Evolutionary conservation across 345 rosid species (phyloP), one percentile per base, ranked within the genome.

Genomic region (Eucalyptus marginata): DNA sequence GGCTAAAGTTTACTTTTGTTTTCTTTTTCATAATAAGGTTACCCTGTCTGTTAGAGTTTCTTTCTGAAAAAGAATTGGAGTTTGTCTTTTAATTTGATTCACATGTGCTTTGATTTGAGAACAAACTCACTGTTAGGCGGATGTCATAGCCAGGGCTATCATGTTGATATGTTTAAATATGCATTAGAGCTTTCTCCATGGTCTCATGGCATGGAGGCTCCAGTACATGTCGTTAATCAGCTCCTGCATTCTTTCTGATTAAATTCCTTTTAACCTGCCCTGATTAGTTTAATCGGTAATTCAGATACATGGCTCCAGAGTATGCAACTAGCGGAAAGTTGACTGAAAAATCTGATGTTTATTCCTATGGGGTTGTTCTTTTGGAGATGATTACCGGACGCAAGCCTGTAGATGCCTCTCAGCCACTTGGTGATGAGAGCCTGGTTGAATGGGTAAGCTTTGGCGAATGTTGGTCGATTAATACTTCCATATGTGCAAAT

Each of bases 261-360:
- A 89, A 47, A 24, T 79, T 88, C 51, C 89, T 40, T n/a, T 9
- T 49, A 17, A 46, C 56, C 20, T 49, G 25, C 49, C 88, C 91
- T 91, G 36, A 91, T 86, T 50, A 85, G 40, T 25, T 80, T 50
- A 86, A 62, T 90, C 54, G 90, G 88, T 36, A 86, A 90, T 80
- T 84, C 90, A 98, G 99, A 93, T 98, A 98, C 91, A 97, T 98
- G 99, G 99, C 99, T 92, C 99, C 99, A 12, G 99, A 98, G 85
- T 98, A 98, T 91, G 99, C 99, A 89, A 94, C 96, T 86, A 98
- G 98, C 88, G 99, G 99, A 88, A 98, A 98, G 91, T 94, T 98
- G 89, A 96, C 99, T 52, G 99, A 96, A 91, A 98, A 97, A 89
- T 97, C 99, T 4, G 99, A 98, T 92, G 98, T 98, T 85, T 98